Evolutionary conservation across 139 green algal species (phyloP).

Genomic region (Closterium sp.): DNA sequence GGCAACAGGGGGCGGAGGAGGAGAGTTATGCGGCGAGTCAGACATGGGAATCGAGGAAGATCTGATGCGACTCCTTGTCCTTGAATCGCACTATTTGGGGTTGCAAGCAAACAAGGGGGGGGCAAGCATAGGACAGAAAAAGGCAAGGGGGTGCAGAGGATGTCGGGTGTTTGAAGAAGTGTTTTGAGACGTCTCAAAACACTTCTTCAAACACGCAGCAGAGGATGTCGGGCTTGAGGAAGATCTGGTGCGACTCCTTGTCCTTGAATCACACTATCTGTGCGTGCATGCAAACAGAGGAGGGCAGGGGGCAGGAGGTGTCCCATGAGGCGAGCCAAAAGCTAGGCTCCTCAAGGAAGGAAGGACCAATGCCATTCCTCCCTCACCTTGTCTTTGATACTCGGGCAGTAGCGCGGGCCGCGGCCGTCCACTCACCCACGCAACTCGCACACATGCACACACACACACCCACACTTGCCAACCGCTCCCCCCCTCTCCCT

Average conservation of each 20-base stretch:
- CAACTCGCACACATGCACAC: background rate
- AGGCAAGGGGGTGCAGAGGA: no score
- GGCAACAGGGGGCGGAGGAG: background rate
- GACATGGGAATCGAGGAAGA: constrained; percentile 52
- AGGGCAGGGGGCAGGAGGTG: background rate
- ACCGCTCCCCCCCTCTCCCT: background rate
- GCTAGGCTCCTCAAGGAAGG: background rate
- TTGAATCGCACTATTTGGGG: no score
- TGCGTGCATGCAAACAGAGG: background rate
- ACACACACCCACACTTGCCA: background rate
- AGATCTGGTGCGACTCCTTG: constrained; percentile 90
- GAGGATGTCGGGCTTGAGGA: constrained; percentile 97
- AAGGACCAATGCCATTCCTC: background rate
- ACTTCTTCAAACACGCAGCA: no score
- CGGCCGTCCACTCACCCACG: constrained; percentile 80
- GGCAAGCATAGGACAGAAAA: no score
- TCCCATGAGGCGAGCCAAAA: background rate
- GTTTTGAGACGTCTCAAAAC: no score
- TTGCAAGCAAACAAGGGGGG: no score
- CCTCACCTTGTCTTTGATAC: constrained; percentile 91
- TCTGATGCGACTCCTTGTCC: no score
- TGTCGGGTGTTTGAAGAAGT: no score
- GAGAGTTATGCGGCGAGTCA: background rate
- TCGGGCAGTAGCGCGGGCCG: constrained; percentile 94
- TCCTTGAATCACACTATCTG: constrained; percentile 91